A percentile compares a stretch with the other conserved stretches of the same genome.
phyloP scores from a whole-genome alignment of 106 monocot genomes.

The Allium sativum region DNA sequence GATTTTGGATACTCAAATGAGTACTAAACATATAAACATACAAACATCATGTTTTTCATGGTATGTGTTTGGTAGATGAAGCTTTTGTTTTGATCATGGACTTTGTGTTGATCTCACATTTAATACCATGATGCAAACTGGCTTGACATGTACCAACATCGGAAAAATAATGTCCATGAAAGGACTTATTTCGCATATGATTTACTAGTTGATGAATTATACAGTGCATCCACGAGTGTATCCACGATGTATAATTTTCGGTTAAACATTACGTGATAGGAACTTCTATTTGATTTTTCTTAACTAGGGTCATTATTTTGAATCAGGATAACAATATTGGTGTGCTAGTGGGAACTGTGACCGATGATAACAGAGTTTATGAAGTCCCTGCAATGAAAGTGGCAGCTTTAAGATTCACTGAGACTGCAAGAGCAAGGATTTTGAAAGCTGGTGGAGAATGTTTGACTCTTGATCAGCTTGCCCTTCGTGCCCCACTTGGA shows the following conservation, averaged over 20 bases:
- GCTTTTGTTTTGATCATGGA: background rate
- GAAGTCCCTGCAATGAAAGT: slow-evolving; percentile 83
- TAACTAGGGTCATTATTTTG: background rate
- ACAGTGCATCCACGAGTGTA: too few species aligned
- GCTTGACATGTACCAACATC: too few species aligned
- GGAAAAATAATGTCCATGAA: too few species aligned
- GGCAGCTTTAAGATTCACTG: slow-evolving; percentile 73
- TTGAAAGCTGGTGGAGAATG: slow-evolving; percentile 84
- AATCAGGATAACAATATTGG: slow-evolving; percentile 47
- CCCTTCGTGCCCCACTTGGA: slow-evolving; percentile 68
- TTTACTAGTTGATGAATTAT: too few species aligned
- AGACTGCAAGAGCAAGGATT: slow-evolving; percentile 78
- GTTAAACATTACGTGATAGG: too few species aligned
- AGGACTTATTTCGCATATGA: too few species aligned
- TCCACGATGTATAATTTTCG: too few species aligned
- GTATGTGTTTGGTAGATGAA: slow-evolving; percentile 13
- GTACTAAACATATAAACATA: too few species aligned
- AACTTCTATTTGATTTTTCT: background rate
- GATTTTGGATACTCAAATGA: too few species aligned
- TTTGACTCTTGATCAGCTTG: slow-evolving; percentile 85
- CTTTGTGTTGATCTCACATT: background rate
- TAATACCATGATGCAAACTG: too few species aligned
- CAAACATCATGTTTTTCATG: background rate
- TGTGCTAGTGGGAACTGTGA: slow-evolving; percentile 80
- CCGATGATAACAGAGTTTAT: slow-evolving; percentile 67